These are phyloP conservation scores for Actinidia chinensis DNA, from an alignment of 179 eudicot species.

Conservation along the genomic window DNA sequence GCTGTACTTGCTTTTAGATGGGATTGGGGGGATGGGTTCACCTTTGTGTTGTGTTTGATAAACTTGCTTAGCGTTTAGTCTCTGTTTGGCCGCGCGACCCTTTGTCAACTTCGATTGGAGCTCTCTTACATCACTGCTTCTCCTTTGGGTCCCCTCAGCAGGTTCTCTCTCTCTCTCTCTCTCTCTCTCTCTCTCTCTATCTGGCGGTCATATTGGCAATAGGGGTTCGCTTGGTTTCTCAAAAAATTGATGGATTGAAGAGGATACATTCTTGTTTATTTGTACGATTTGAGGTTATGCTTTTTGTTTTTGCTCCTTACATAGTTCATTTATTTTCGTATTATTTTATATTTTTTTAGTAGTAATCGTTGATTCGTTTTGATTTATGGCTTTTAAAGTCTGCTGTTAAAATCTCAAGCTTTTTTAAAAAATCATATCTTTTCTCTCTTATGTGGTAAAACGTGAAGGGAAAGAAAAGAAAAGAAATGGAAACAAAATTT, in stretches of 20 bases:
- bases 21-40: conserved; percentile 12
- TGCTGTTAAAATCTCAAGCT: too few species aligned
- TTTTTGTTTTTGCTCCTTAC: neutral
- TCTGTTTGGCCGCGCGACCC: conserved; percentile 54
- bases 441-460: too few species aligned
- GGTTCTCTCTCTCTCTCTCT: conserved; percentile 36
- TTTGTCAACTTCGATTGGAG: conserved; percentile 36
- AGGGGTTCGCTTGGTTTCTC: neutral
- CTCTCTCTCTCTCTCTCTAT: conserved; percentile 6
- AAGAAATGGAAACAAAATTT: too few species aligned
- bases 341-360: too few species aligned
- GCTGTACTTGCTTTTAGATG: conserved; percentile 1
- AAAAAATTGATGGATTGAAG: neutral
- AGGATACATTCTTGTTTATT: neutral
- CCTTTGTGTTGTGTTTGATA: conserved; percentile 26
- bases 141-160: conserved; percentile 77
- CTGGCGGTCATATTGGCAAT: neutral
- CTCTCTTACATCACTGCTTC: conserved; percentile 67
- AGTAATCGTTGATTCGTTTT: too few species aligned
- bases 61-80: conserved; percentile 27
- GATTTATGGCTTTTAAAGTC: too few species aligned
- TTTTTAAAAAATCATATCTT: too few species aligned
- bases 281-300: neutral
- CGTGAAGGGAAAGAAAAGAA: too few species aligned
- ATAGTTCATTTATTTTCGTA: too few species aligned